Evolutionary conservation across 768 basidiomycete species (phyloP), one percentile per base, ranked within the genome.

Genomic region (Boletus subparvulus): DNA sequence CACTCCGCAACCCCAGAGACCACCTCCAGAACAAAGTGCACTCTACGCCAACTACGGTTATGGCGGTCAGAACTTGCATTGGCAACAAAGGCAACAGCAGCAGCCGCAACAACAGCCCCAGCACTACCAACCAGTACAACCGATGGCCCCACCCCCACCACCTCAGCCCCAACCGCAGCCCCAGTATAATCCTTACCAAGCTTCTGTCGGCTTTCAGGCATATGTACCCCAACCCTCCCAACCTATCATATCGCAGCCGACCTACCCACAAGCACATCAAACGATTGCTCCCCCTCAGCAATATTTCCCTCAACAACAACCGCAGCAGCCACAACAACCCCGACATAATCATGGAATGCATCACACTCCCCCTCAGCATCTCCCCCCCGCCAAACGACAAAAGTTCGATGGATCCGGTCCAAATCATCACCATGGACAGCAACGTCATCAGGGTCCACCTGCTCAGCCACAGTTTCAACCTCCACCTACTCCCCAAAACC

Each of bases 21-120:
- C 88, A 33, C 78, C 89, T 33, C 78, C 88, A 14, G 89, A 92
- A 62, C 91, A 93, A 67, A 89, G 86, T 67, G 86, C 89, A 26
- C 74, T 94, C 21, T 95, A 94, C 67, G 91, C 92, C 1, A 94
- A 94, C 68, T 95, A 95, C 67, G 93, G 93, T 33, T 95, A 96
- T 69, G 90, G 91, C 3, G 80, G 83, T 47, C 86, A 88, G 62
- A 77, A 73, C 58, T 68, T 76, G 57, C 75, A 80, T 65, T 84
- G 85, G 82, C 86, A 85, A 58, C 80, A 83, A 53, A 85, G 87
- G 63, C 87, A 87, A 42, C 86, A 85, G 47, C 86, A 85, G 48
- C 81, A 77, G 39, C 81, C 77, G 46, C 77, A 79, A 56, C 73
- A 69, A 57, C 74, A 69, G 16, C 74, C 71, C 11, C 83, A 83